Conservation (phyloP, 2,329 filamentous ascomycete genomes). For the Aspergillus udagawae region DNA sequence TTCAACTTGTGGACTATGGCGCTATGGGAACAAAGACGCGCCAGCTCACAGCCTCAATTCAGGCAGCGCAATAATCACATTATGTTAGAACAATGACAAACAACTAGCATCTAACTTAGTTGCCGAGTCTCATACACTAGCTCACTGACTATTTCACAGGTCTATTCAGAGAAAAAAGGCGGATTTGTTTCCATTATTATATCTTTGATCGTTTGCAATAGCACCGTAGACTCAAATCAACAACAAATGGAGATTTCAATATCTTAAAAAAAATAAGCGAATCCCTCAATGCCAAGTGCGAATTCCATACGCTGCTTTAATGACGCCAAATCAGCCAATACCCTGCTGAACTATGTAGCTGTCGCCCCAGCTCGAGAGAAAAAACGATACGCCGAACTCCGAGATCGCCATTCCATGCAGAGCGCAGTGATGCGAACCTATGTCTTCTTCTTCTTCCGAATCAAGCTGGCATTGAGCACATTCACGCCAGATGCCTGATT, state of each 20-base stretch:
- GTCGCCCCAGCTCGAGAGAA: background rate
- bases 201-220: background rate
- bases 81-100: background rate
- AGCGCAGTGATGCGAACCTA: conserved; percentile 9
- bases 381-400: background rate
- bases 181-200: background rate
- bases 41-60: background rate
- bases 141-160: no score
- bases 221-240: background rate
- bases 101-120: background rate
- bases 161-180: background rate
- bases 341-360: background rate
- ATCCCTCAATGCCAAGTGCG: background rate
- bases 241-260: background rate
- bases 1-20: background rate
- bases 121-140: background rate
- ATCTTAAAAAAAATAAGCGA: background rate
- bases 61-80: background rate
- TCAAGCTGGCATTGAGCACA: conserved; percentile 34
- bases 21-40: no score
- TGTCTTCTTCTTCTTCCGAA: conserved; percentile 41
- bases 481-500: conserved; percentile 26
- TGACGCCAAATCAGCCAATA: background rate
- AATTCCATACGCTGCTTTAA: background rate
- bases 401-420: conserved; percentile 2